Percentiles rank a stretch among this genome's conserved stretches.
Conservation (phyloP, 2,329 filamentous ascomycete species). For the Cyanodermella asteris region DNA sequence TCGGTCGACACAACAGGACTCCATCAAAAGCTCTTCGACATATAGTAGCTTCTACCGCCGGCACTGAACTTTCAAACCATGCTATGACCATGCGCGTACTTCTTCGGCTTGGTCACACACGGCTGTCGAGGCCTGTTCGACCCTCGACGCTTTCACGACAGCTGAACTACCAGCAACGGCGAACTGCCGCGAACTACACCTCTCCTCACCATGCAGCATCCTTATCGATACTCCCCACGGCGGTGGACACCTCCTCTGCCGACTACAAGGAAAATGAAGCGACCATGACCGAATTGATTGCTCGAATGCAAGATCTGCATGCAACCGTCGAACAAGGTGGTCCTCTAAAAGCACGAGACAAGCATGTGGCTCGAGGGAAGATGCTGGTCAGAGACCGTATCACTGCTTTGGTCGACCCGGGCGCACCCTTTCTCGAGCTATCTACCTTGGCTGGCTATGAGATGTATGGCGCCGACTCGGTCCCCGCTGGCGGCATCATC, state of each 20-base stretch:
- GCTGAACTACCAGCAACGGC: constrained; percentile 6
- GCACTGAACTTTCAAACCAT: too few species aligned
- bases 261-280: constrained; percentile 63
- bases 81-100: too few species aligned
- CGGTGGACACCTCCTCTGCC: constrained; percentile 53
- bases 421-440: constrained; percentile 80
- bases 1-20: too few species aligned
- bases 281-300: constrained; percentile 55
- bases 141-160: too few species aligned
- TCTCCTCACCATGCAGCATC: constrained; percentile 61
- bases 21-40: too few species aligned
- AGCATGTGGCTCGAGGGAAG: constrained; percentile 73
- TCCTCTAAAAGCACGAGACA: constrained; percentile 58
- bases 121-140: too few species aligned
- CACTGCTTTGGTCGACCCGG: constrained; percentile 67
- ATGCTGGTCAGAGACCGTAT: constrained; percentile 86
- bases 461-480: constrained; percentile 67
- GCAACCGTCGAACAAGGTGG: constrained; percentile 54
- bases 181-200: constrained; percentile 51
- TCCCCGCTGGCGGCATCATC: constrained; percentile 77
- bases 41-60: too few species aligned
- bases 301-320: constrained; percentile 47
- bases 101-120: too few species aligned
- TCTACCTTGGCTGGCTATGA: constrained; percentile 74
- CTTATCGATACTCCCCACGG: constrained; percentile 56